Base-by-base conservation (phyloP, 345 rosid genomes). In the Moricandia moricandioides region DNA sequence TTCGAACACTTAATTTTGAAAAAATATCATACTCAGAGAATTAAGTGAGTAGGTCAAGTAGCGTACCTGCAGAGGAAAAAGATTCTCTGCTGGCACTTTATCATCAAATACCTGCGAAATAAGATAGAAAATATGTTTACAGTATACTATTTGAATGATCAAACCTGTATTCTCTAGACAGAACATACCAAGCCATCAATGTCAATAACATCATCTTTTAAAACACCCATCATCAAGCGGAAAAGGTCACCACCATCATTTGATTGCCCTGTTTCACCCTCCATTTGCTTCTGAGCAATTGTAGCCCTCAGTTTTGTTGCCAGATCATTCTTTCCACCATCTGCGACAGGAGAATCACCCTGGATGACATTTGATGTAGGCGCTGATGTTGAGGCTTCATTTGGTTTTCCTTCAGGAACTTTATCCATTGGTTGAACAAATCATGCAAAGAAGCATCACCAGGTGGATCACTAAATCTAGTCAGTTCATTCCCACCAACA, bases 391-490 rank as follows among this genome's bases (percentile, higher is more conserved):
- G 99, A 92, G 75, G 98, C 91, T 80, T 86, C 96, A 74, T 85
- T 79, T 39, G 81, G 78, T 58, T 69, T 85, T 72, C 82, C 86
- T 80, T 85, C 89, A 10, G 80, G 29, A 65, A 65, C 76, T 79
- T 84, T 95, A 73, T 90, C 92, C 78, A 84, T 39, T 14, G 97
- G 92, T 76, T 86, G 99, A 86, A 94, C 77, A 92, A 83, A 88
- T 92, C 99, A 75, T 92, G 98, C 85, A 95, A 82, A 61, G 89
- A 89, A 75, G 97, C 99, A 90, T 92, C 99, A 74, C 92, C 96
- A 4, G 98, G 97, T 78, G 97, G 81, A 73, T 95, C 98, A 75
- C 97, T 92, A 81, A 90, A 92, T 79, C 89, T 92, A 83, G 88
- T 86, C 70, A 92, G 87, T 79, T 87, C 99, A 75, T 86, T 88